These are phyloP conservation scores for Athelia sp. DNA, from an alignment of 1,284 basidiomycete species.

Conservation along the genomic window DNA sequence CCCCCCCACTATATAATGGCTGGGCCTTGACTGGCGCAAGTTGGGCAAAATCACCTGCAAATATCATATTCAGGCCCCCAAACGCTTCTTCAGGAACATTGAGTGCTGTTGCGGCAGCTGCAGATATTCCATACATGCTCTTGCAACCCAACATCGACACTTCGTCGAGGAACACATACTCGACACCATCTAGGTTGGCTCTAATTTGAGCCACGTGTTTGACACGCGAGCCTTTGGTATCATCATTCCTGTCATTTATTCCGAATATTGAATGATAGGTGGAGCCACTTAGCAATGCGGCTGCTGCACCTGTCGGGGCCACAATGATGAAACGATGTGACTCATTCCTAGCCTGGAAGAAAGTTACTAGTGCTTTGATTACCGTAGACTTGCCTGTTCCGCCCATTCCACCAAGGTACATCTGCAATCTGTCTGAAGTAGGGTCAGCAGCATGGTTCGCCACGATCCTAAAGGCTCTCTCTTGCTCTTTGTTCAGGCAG, in stretches of 20 bases:
- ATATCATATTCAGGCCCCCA: slow-evolving; percentile 18
- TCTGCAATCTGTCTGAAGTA: slow-evolving; percentile 19
- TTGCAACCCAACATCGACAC: slow-evolving; percentile 21
- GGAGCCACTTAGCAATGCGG: slow-evolving; percentile 22
- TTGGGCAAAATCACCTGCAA: slow-evolving; percentile 24
- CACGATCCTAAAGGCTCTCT: slow-evolving; percentile 23
- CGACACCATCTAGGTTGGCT: slow-evolving; percentile 12
- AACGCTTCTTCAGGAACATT: slow-evolving; percentile 8
- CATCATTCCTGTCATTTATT: slow-evolving; percentile 9
- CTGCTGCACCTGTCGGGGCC: slow-evolving; percentile 28
- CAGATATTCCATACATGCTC: slow-evolving; percentile 15
- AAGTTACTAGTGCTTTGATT: slow-evolving; percentile 20
- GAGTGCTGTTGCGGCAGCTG: slow-evolving; percentile 7
- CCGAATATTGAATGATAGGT: slow-evolving; percentile 28
- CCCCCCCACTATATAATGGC: slow-evolving; percentile 14
- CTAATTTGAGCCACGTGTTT: neutral
- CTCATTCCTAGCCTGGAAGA: slow-evolving; percentile 14
- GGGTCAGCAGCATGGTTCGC: slow-evolving; percentile 16
- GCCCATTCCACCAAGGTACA: slow-evolving; percentile 28
- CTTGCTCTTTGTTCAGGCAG: slow-evolving; percentile 17
- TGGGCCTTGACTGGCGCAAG: slow-evolving; percentile 15
- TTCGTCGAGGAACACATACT: slow-evolving; percentile 25
- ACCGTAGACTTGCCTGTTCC: slow-evolving; percentile 31
- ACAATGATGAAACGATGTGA: slow-evolving; percentile 18
- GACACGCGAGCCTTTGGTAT: neutral